Base-by-base conservation (phyloP, 2,329 filamentous ascomycete genomes). In the Fusarium sp. region DNA sequence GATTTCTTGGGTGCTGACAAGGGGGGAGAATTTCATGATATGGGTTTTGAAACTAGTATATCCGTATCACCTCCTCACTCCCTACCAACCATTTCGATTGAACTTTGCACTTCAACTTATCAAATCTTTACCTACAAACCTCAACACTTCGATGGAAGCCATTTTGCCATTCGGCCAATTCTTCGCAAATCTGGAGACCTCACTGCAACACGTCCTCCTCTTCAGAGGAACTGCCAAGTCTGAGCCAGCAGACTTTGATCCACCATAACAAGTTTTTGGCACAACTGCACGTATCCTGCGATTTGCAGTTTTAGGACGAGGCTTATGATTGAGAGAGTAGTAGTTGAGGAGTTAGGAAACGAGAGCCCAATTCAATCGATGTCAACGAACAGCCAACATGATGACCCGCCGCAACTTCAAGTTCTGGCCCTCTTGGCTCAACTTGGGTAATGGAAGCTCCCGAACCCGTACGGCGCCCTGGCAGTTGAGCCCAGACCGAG, bases 221-320 rank as follows among this genome's bases (percentile, higher is more conserved):
- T 27, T 49, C 4, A 37, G 51, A 54, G 51, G 51, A 29, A 49
- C 20, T 25, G 31, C 23, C 18, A 54, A 49, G 51, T 54, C 51
- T 54, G 51, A 37, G 29, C 40, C 42, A 13, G 51, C 51, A 54
- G 51, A 39, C 31, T 54, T 54, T 31, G 51, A 54, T 54, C 51
- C 51, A 29, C 51, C 51, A 15, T 54, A 49, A 14, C 49, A 49
- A 14, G 20, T 25, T n/a, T 15, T n/a, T 1, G 6, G 11, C 5
- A 43, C 3, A 27, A 18, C 11, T 6, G 50, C 47, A 35, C 3
- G 50, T 23, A 11, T 3, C 1, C 5, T 0, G 11, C 13, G 8
- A 2, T 9, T 17, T 13, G 25, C 5, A 6, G 33, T 10, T 8
- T 4, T 10, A 33, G 33, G 8, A 11, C 9, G 1, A 17, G 14